Base-by-base conservation (phyloP, 208 protist species). In the Wallacemonas sp. region DNA sequence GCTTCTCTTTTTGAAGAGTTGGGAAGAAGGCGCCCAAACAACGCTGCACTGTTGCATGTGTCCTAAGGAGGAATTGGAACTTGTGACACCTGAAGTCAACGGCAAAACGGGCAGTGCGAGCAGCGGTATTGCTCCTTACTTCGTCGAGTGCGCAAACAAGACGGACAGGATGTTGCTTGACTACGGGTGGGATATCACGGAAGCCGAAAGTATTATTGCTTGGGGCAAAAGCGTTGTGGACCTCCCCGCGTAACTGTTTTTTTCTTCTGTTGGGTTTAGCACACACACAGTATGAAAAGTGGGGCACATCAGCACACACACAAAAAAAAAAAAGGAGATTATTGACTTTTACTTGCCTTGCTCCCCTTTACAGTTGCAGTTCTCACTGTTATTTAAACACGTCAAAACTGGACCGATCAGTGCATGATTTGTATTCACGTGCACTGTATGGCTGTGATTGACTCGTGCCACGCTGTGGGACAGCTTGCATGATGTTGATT, bases 1-100 rank as follows among this genome's bases (percentile, higher is more conserved):
- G 17, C 55, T 91, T 22, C 76, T 90, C 21, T 86, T 86, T 49
- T 61, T 88, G 11, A 94, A 94, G 68, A 78, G 61, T 11, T 61
- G 53, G 28, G 77, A 89, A 31, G 90, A 95, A 63, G 90, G 90
- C 5, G 86, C 90, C 27, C 86, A 96, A 68, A 96, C 90, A 21
- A 85, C 90, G 39, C 59, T 96, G 69, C 86, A 96, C 69, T 96
- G 90, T 54, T 79, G 79, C 46, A 88, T 96, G 81, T 93, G 86
- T 63, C 80, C 82, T 56, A 69, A 66, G 22, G 75, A 86, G 31
- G 87, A 93, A 68, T 72, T 96, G 33, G 78, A 82, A 53, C 77
- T 88, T 39, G 82, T 94, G 15, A 42, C 56, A 0, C 79, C 79
- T 33, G 36, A 60, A 38, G 72, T 61, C 2, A 27, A 42, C 28